Conservation (phyloP, 331 rosid species). For the Pyracantha coccinea region DNA sequence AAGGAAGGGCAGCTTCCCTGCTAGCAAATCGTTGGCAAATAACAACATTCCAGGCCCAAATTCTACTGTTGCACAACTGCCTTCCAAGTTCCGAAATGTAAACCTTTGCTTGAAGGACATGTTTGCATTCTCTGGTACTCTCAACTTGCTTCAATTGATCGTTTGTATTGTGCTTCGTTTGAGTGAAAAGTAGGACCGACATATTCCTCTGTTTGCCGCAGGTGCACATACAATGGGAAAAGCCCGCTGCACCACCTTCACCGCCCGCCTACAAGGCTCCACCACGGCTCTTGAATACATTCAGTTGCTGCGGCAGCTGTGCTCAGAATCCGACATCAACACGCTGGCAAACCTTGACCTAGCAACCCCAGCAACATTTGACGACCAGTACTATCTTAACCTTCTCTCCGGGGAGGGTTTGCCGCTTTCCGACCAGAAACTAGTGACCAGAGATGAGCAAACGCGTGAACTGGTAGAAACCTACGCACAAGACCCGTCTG, state of each 20-base stretch:
- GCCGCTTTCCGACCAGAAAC: constrained; percentile 66
- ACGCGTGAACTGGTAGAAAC: constrained; percentile 46
- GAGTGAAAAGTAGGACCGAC: background rate
- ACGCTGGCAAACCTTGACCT: constrained; percentile 54
- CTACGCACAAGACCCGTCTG: constrained; percentile 38
- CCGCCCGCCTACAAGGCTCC: constrained; percentile 32
- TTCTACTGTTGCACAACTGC: constrained; percentile 52
- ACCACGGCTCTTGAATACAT: constrained; percentile 35
- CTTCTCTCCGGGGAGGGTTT: constrained; percentile 70
- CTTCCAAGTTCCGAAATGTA: constrained; percentile 52
- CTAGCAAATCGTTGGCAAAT: constrained; percentile 56
- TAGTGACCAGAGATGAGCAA: constrained; percentile 29
- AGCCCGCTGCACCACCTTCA: constrained; percentile 71
- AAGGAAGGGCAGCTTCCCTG: constrained; percentile 54
- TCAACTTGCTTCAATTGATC: background rate
- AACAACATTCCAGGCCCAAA: constrained; percentile 79
- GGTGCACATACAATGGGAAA: constrained; percentile 85
- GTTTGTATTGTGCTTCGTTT: background rate
- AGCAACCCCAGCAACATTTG: constrained; percentile 67
- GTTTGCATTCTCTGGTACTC: constrained; percentile 77
- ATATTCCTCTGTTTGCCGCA: background rate
- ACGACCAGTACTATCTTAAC: constrained; percentile 63
- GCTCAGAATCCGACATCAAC: constrained; percentile 31
- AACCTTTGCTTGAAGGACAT: constrained; percentile 59
- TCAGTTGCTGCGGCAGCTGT: constrained; percentile 46